Conservation (phyloP, 768 basidiomycete genomes). For the Dictyophora rubrovolvata region DNA sequence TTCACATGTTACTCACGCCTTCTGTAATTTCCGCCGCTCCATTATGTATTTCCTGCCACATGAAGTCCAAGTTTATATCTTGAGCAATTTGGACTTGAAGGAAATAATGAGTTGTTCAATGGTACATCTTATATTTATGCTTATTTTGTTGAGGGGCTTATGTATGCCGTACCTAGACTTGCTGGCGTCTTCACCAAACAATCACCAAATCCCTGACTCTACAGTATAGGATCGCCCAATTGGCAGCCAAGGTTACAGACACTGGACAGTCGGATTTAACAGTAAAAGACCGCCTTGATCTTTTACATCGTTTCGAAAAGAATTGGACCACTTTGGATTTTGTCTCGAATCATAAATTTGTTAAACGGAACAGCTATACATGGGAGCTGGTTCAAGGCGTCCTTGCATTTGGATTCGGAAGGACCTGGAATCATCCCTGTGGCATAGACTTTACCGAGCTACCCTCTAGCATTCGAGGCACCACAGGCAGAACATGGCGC, state of each 20-base stretch:
- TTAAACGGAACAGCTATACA: slow-evolving; percentile 19
- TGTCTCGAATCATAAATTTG: background rate
- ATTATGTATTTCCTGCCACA: background rate
- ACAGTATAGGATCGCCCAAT: slow-evolving; percentile 1
- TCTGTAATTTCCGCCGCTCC: no score
- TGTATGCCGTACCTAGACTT: background rate
- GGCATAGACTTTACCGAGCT: slow-evolving; percentile 36
- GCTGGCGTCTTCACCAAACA: background rate
- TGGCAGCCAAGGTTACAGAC: background rate
- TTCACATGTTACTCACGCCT: no score
- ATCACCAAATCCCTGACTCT: background rate
- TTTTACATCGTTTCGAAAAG: background rate
- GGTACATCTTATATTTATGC: background rate
- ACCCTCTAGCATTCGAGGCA: slow-evolving; percentile 37
- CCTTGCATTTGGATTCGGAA: slow-evolving; percentile 30
- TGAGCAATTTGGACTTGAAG: background rate
- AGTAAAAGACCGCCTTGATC: background rate
- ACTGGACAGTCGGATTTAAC: background rate
- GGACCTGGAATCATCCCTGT: background rate
- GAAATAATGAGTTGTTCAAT: background rate
- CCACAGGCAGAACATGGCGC: slow-evolving; percentile 37
- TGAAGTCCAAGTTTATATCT: background rate
- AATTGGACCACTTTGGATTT: slow-evolving; percentile 4
- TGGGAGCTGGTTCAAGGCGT: slow-evolving; percentile 56
- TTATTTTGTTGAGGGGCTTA: background rate